Base-by-base conservation (phyloP, 2,329 filamentous ascomycete species). In the Ophiostoma ips region DNA sequence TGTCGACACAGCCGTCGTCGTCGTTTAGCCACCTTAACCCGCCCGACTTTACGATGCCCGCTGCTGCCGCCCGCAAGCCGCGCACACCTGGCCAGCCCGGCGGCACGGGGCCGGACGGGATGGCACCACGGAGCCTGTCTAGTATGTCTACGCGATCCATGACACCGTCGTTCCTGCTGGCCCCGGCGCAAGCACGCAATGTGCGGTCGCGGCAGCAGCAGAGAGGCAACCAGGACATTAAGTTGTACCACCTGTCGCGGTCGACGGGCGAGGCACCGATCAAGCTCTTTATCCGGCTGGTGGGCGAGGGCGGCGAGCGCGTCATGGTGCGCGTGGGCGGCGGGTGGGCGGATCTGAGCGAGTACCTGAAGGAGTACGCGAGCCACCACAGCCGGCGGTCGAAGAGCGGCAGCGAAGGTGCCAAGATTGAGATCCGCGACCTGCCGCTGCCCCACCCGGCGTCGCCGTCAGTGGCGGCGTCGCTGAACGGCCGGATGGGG, bases 281-380 rank as follows among this genome's bases (percentile, higher is more conserved):
- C 61, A 96, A 95, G 66, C 77, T 98, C 5, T 94, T 94, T 60
- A 89, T 98, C 48, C 84, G 92, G 15, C 81, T 88, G 2, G 89
- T 98, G 2, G 92, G 92, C 46, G 88, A 95, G 63, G 75, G 80
- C 51, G 87, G 86, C 15, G 88, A 96, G 64, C 81, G 92, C 48
- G 88, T 96, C 54, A 96, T 98, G 92, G 92, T 98, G 8, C 84
- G 92, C 34, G 90, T 98, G 12, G 92, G 92, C 12, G 92, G 92
- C 52, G 92, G 92, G n/a, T 98, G 92, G 92, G 88, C 89, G 13
- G 92, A 98, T 64, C 71, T 98, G 18, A 90, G 85, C 35, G 92
- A 96, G 64, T 98, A 95, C 61, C 73, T 98, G 38, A 84, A 88
- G 58, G 87, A 95, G 63, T 98, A 95, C 60, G 89, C 88, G 8